Conservation (phyloP, 192 early-diverging fungal genomes). For the Phycomyces blakesleeanus region DNA sequence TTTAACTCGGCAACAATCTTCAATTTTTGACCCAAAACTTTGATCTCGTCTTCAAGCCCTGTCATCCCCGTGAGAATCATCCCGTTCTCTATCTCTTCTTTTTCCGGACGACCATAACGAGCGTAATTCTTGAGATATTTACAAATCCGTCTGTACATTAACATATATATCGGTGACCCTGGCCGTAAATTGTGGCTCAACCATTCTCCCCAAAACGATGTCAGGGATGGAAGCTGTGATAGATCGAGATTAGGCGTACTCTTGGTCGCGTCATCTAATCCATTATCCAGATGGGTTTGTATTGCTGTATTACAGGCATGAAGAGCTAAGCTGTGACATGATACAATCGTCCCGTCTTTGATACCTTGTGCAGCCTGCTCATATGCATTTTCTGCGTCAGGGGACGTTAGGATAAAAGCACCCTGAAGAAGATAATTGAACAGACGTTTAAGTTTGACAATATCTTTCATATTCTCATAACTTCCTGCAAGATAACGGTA, state of each 20-base stretch:
- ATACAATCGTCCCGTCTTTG: conserved; percentile 5
- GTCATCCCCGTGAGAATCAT: background rate
- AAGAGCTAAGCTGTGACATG: conserved; percentile 6
- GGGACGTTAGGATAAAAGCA: background rate
- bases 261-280: background rate
- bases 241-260: background rate
- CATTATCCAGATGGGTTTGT: background rate
- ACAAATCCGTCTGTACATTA: conserved; percentile 23
- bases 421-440: conserved; percentile 34
- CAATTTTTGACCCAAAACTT: conserved; percentile 13
- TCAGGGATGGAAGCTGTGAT: background rate
- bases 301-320: conserved; percentile 12
- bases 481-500: conserved; percentile 39
- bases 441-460: conserved; percentile 37
- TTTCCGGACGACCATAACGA: background rate
- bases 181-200: conserved; percentile 11
- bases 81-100: background rate
- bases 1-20: conserved; percentile 18
- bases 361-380: background rate
- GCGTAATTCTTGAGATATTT: background rate
- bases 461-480: conserved; percentile 31
- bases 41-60: conserved; percentile 14
- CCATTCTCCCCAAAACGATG: conserved; percentile 21
- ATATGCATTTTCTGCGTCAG: background rate
- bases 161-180: conserved; percentile 8